Percentiles rank a stretch among this genome's conserved stretches.
These are phyloP conservation scores for Hyaloperonospora brassicae DNA, from an alignment of 352 stramenopile genomes.

Conservation along the genomic window DNA sequence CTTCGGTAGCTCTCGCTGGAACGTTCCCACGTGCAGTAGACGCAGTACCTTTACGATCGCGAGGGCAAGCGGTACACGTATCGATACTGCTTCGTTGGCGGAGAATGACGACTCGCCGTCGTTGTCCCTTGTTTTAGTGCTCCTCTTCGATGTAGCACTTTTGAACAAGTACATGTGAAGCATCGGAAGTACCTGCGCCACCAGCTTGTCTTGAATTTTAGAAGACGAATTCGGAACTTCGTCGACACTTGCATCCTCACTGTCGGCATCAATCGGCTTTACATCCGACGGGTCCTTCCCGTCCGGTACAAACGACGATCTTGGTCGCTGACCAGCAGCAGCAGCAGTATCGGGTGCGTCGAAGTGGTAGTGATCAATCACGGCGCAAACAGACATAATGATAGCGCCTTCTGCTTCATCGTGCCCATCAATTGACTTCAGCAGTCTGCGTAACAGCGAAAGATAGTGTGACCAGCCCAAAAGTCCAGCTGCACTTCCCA, in stretches of 20 bases:
- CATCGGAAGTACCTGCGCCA: slow-evolving; percentile 76
- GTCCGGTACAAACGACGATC: too few relatives aligned
- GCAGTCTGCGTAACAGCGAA: slow-evolving; percentile 81
- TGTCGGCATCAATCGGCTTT: slow-evolving; percentile 1
- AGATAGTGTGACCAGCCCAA: slow-evolving; percentile 97
- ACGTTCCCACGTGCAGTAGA: slow-evolving; percentile 83
- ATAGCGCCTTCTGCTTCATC: slow-evolving; percentile 89
- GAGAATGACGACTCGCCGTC: slow-evolving; percentile 34
- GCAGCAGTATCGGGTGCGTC: slow-evolving; percentile 39
- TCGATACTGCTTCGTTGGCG: slow-evolving; percentile 27
- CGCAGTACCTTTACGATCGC: slow-evolving; percentile 96
- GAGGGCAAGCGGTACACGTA: slow-evolving; percentile 91
- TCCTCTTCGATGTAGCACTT: slow-evolving; percentile 76
- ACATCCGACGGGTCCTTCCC: too few relatives aligned
- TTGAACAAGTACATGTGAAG: slow-evolving; percentile 83
- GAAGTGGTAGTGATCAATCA: slow-evolving; percentile 97
- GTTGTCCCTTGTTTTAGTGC: slow-evolving; percentile 37
- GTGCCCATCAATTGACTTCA: slow-evolving; percentile 89
- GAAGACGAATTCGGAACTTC: slow-evolving; percentile 11
- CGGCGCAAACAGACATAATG: slow-evolving; percentile 87
- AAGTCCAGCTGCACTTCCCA: slow-evolving; percentile 85
- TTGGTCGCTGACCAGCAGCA: not conserved
- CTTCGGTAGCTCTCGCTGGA: slow-evolving; percentile 91
- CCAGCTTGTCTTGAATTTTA: slow-evolving; percentile 77
- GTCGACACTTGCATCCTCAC: slow-evolving; percentile 12